Base-by-base conservation (phyloP, 352 stramenopile species). In the Thraustochytrium sp. region DNA sequence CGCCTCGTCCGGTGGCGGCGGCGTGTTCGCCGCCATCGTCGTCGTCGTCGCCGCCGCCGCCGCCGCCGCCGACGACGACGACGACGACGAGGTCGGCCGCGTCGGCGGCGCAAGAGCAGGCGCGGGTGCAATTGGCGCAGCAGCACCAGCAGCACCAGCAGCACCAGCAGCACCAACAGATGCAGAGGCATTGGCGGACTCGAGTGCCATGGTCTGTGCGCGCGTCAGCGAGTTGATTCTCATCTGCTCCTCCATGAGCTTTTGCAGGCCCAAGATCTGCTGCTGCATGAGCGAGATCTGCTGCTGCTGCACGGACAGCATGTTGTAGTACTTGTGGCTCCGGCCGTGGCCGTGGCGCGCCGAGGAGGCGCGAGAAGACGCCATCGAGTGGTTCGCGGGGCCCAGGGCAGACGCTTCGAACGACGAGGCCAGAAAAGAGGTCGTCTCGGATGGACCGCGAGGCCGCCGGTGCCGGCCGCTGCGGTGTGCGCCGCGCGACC, bases 181-280 rank as follows among this genome's bases (percentile, higher is more conserved):
- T 55, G 18, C 16, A 55, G 48, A 11, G 4, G 18, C 36, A 13
- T 72, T 18, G 26, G 59, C 59, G 9, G 59, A 38, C n/a, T n/a
- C n/a, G 2, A 72, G 59, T 26, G 59, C 29, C 26, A 72, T 72
- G 16, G 59, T 72, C 26, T 72, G 59, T 26, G 59, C 59, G 34
- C 59, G 59, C 21, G 59, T 44, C 4, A 72, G 36, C 26, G 59
- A 72, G 26, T 72, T 72, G 0, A 77, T 75, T 21, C 53, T 42
- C 0, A 80, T 46, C 38, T 80, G 68, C 34, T 61, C 68, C 31
- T 80, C 68, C 68, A 80, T 80, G 13, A 80, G 48, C 29, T 72
- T 63, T 21, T 80, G 68, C 34, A 80, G 49, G 3, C 68, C 68
- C 11, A 51, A 23, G 31, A 80, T 80, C 68, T 80, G 68, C 49